Evolutionary conservation across 192 early-diverging fungal species (phyloP), one percentile per base, ranked within the genome.

Genomic region (Gamsiella multidivaricata): DNA sequence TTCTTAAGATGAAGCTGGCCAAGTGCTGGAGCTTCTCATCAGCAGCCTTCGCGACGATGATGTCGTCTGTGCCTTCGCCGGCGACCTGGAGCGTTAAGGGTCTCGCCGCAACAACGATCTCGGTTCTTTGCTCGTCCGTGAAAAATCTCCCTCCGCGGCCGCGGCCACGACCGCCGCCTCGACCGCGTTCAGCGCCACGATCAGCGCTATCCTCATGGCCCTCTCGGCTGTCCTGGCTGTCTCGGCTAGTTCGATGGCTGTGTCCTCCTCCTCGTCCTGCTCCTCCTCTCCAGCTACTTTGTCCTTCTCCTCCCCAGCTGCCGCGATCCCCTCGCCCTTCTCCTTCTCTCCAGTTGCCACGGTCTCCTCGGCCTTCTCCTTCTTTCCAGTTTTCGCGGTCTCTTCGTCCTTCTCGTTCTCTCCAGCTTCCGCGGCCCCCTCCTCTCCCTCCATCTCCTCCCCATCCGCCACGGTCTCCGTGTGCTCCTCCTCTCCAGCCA

Each of bases 1-100:
- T 65, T 15, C 28, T 23, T 9, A 71, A 36, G 9, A 66, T 34
- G 5, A 60, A 31, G 33, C 45, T 47, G 2, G 68, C 69, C 12
- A 67, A 17, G 36, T 54, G 14, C 25, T 58, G 68, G n/a, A 66
- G 0, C 5, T 33, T 7, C 1, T 61, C 51, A 5, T 32, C 54
- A 0, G 46, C 69, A 3, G 68, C 4, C 9, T 43, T 32, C 1
- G 61, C 58, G 0, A 72, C 25, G 26, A 80, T 73, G 43, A 72
- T 29, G 18, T 78, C 74, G 25, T 78, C 74, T 9, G 74, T 69
- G 28, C 74, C 65, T 22, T 78, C 74, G 65, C 65, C 37, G 0
- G 74, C 51, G 29, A 78, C 46, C 25, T 78, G 74, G 11, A 59
- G 0, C 0, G 74, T 78, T 1, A 15, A 12, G 4, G 51, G 39